Percentiles rank a stretch among this genome's conserved stretches.
Evolutionary conservation across 306 rosid species (phyloP).

Genomic region (Bauhinia variegata): DNA sequence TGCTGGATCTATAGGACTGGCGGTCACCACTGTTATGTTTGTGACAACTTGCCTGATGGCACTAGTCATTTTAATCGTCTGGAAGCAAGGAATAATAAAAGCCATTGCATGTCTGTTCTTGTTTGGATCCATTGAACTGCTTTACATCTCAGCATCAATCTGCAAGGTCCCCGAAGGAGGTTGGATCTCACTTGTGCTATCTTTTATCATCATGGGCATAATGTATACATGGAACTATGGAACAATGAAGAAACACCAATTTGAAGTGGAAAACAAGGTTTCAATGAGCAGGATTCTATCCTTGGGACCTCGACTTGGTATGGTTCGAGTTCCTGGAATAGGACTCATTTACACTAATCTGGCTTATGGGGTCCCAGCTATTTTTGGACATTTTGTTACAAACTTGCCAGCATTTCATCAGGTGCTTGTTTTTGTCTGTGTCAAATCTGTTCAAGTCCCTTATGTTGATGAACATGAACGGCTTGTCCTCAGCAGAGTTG

Average conservation of each 20-base stretch:
- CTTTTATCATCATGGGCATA: constrained; percentile 48
- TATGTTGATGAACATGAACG: constrained; percentile 53
- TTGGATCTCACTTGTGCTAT: constrained; percentile 61
- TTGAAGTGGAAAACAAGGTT: constrained; percentile 73
- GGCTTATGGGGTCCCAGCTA: constrained; percentile 56
- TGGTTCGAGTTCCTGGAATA: constrained; percentile 69
- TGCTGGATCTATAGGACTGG: constrained; percentile 57
- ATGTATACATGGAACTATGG: constrained; percentile 78
- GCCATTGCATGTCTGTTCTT: constrained; percentile 53
- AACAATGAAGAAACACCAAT: constrained; percentile 65
- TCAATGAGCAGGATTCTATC: constrained; percentile 54
- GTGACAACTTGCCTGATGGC: constrained; percentile 80
- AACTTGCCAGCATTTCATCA: constrained; percentile 74
- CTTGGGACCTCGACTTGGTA: constrained; percentile 64
- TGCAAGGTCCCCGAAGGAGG: constrained; percentile 67
- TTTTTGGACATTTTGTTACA: constrained; percentile 71
- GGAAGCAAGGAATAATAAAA: constrained; percentile 56
- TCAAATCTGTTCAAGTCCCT: constrained; percentile 66
- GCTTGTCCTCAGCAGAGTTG: constrained; percentile 59
- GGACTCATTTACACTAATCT: constrained; percentile 63
- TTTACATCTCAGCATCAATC: constrained; percentile 65
- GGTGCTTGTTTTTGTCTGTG: constrained; percentile 64
- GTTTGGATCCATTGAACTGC: constrained; percentile 66
- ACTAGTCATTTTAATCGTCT: constrained; percentile 62
- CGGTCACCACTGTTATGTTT: constrained; percentile 67